These are phyloP conservation scores for Clavariopsis aquatica DNA, from an alignment of 495 filamentous ascomycete species.

Conservation along the genomic window DNA sequence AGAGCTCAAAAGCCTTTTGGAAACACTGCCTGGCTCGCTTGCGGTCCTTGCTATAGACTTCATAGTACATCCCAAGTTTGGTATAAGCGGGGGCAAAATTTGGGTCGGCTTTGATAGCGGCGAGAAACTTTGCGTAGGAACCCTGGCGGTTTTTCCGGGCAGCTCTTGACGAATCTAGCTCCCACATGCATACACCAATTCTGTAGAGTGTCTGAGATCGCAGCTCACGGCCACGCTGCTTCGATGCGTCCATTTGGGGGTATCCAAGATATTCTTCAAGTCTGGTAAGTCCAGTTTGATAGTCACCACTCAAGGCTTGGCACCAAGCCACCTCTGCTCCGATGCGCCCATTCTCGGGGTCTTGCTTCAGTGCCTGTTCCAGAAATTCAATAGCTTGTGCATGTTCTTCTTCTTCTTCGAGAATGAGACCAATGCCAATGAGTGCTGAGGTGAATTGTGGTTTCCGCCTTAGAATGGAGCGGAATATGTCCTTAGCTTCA, in stretches of 20 bases:
- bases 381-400: constrained; percentile 75
- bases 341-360: constrained; percentile 71
- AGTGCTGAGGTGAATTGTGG: constrained; percentile 73
- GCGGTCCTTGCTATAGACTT: constrained; percentile 85
- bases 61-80: constrained; percentile 90
- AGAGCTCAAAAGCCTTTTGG: constrained; percentile 95
- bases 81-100: constrained; percentile 93
- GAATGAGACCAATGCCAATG: constrained; percentile 85
- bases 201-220: constrained; percentile 82
- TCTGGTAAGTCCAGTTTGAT: constrained; percentile 60
- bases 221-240: constrained; percentile 65
- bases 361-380: constrained; percentile 67
- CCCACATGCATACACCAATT: constrained; percentile 87
- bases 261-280: constrained; percentile 67
- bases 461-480: constrained; percentile 71
- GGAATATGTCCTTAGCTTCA: constrained; percentile 82
- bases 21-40: constrained; percentile 85
- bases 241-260: constrained; percentile 53
- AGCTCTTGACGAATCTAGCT: constrained; percentile 66
- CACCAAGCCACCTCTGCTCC: constrained; percentile 87
- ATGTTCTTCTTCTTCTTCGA: constrained; percentile 90
- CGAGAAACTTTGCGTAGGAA: constrained; percentile 80
- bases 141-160: constrained; percentile 75
- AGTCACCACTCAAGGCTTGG: constrained; percentile 77
- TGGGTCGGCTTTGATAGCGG: constrained; percentile 80